Evolutionary conservation across 306 rosid species (phyloP), one percentile per base, ranked within the genome.

Genomic region (Parietaria judaica): DNA sequence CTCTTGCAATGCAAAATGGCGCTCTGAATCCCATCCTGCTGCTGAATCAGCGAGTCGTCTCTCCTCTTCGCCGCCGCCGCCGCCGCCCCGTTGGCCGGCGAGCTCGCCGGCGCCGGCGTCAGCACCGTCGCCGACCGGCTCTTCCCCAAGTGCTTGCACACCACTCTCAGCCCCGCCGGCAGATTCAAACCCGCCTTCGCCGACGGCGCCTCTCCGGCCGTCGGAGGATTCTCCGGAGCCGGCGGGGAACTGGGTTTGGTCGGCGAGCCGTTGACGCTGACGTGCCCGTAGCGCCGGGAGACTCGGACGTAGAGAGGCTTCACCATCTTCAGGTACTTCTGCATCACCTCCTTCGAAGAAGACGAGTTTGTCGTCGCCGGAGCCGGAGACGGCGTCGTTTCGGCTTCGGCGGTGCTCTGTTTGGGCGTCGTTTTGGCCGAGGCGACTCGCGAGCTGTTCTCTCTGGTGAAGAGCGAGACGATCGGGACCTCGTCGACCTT

Each of bases 1-100:
- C 87, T 82, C 75, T 94, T 94, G 84, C 99, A 94, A 63, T 94
- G 99, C 52, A 94, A 75, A 65, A 94, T 94, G 68, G 99, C 99
- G 50, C 99, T 81, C 60, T 94, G 99, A 73, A 94, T 94, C 16
- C 90, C 95, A 69, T 94, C 99, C 67, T 94, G 97, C 48, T 94
- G 99, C 76, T 86, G 95, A 71, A 88, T 66, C 41, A 94, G 83
- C 3, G 99, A 94, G 63, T 94, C 99, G 46, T 94, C 97, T 13
- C 89, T 79, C 45, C 97, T 79, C 65, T 75, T 72, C 0, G 97
- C 72, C 8, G 81, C 64, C 43, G 71, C 73, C 0, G 56, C 56
- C 14, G 67, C 80, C 8, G 87, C 3, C 3, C 95, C 86, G 39
- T 80, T 78, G 4, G 82, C 98, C 0, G 86, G 89, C n/a, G 78